Evolutionary conservation across 768 basidiomycete genomes (phyloP).

Genomic region (Nevesoporus exiguus): DNA sequence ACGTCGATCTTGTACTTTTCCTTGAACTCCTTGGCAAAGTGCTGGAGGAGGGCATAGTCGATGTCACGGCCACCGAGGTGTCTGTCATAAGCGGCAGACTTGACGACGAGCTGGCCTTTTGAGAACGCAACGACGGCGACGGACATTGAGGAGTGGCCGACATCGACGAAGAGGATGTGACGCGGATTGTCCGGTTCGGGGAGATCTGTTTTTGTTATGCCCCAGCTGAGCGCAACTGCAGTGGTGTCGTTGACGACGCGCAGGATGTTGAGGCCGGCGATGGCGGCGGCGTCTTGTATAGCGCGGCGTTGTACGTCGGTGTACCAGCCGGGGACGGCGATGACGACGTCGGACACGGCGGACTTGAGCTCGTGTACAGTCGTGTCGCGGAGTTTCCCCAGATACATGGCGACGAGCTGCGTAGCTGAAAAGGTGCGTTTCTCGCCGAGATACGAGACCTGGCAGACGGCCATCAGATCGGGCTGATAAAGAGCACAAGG

Average conservation of each 20-base stretch:
- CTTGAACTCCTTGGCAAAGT: conserved; percentile 93
- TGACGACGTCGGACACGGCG: conserved; percentile 86
- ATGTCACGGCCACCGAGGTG: conserved; percentile 96
- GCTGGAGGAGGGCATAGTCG: conserved; percentile 83
- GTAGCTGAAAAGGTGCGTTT: conserved; percentile 75
- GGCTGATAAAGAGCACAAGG: conserved; percentile 3
- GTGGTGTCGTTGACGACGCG: conserved; percentile 98
- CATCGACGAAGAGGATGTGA: conserved; percentile 91
- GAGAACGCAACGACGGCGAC: conserved; percentile 88
- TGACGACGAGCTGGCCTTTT: conserved; percentile 88
- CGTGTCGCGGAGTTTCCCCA: conserved; percentile 88
- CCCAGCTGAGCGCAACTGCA: conserved; percentile 93
- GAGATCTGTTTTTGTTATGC: conserved; percentile 97
- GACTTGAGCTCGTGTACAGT: conserved; percentile 82
- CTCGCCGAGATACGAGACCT: conserved; percentile 92
- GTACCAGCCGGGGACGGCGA: conserved; percentile 96
- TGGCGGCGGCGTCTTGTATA: conserved; percentile 81
- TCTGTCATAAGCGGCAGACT: conserved; percentile 85
- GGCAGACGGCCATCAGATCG: conserved; percentile 8
- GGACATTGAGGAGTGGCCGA: conserved; percentile 90
- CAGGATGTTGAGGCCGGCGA: conserved; percentile 87
- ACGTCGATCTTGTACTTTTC: conserved; percentile 98
- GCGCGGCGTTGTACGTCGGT: conserved; percentile 92
- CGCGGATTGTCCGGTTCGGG: conserved; percentile 79
- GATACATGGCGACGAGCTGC: conserved; percentile 88